Evolutionary conservation across 73 alveolate genomes (phyloP), one percentile per base, ranked within the genome.

Genomic region (Paramecium pentaurelia): DNA sequence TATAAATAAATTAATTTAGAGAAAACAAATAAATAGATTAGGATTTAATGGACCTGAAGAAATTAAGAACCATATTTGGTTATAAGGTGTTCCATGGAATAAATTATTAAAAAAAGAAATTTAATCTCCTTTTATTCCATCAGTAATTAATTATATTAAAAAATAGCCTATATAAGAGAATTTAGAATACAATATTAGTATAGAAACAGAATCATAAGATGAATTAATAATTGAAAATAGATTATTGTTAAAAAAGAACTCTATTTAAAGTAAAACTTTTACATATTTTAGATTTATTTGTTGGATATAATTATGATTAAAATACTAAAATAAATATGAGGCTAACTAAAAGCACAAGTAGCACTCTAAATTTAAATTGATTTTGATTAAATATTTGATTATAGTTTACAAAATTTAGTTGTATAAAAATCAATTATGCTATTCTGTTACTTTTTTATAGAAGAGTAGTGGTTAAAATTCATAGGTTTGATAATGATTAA

Each of bases 31-130:
- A 28, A 58, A 68, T 2, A 34, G 96, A 47, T 89, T 93, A 34
- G 96, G 96, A 30, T 91, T 59, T 68, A 70, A 93, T 92, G 95
- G 95, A 20, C 94, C 94, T 27, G 94, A 93, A 30, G 96, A 93
- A 32, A 92, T 93, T 14, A 93, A 93, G 54, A 88, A 92, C 0
- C 92, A 93, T 68, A 92, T 90, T n/a, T 93, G 96, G 96, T 68
- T 93, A 14, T 45, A 92, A 84, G 94, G 84, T 42, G 92, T 88
- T 71, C 54, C 44, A 38, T 93, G 96, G 96, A 77, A 59, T 38
- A 59, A 71, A 12, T 38, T 90, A n/a, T 85, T 91, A 20, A 84
- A 51, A 16, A 91, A 85, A 86, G 86, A 75, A 8, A 25, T 91
- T 28, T 25, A 36, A 16, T 58, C 95, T 85, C 93, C 93, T 14